Base-by-base conservation (phyloP, 768 basidiomycete species). In the Pleurotus cornucopiae region DNA sequence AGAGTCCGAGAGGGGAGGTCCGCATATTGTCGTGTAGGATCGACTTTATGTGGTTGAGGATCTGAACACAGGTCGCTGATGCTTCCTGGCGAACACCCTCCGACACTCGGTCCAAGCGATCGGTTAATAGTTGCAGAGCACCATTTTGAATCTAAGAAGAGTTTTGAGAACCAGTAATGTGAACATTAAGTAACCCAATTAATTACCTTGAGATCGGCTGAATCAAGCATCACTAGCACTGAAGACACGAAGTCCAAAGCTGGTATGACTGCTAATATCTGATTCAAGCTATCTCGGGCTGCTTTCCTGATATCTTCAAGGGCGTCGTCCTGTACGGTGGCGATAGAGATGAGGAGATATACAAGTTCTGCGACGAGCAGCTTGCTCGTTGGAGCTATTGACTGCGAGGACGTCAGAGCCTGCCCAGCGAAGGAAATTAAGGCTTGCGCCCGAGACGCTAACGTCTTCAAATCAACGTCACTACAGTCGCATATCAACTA, bases 161-260 rank as follows among this genome's bases (percentile, higher is more conserved):
- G 30, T 46, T 39, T 57, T 63, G 7, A 62, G 52, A 47, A 45
- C 30, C 16, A 14, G 4, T 14, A 18, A 13, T 9, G 21, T 21
- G 13, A 39, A 26, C 43, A 25, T 9, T 23, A 53, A 7, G 14
- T 47, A 34, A 26, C n/a, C 16, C 2, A 63, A 80, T 60, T 57
- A 0, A 34, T 34, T 34, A 90, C 89, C 65, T 71, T 71, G 23
- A 66, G 55, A 41, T 88, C 79, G 1, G 76, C 73, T 3, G 79
- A 83, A 25, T 75, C 68, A 11, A 91, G 62, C 70, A 91, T 84
- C 1, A 75, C 70, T 16, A 80, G 55, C 4, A 83, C 71, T 4
- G 88, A 77, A 23, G 67, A 63, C 52, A 90, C 70, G 70, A 96
- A 95, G 61, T 87, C 82, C 26, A 71, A 66, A 2, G 86, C 92